phyloP scores from a whole-genome alignment of 140 eudicot genomes.

The Bidens hawaiensis region DNA sequence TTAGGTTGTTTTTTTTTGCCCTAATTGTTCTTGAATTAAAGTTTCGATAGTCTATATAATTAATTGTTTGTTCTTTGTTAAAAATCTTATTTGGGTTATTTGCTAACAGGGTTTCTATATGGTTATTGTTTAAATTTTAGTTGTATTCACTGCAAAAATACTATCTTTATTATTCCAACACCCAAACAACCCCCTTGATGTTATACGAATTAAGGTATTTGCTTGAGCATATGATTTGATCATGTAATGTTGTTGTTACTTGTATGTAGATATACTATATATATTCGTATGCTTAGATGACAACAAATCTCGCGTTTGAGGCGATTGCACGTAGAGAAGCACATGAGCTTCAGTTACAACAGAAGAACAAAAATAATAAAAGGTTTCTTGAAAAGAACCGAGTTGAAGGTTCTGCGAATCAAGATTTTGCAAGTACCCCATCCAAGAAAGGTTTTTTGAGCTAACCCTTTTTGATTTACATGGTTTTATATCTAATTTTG shows the following conservation, averaged over 20 bases:
- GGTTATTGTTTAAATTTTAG: background rate
- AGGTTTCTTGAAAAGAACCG: slow-evolving; percentile 26
- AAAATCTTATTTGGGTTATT: no score
- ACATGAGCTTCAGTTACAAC: slow-evolving; percentile 42
- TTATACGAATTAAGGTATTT: background rate
- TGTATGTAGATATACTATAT: slow-evolving; percentile 7
- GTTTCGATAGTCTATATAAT: no score
- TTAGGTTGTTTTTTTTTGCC: no score
- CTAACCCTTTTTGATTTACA: background rate
- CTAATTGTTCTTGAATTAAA: no score
- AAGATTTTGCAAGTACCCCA: slow-evolving; percentile 21
- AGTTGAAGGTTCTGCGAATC: background rate
- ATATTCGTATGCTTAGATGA: background rate
- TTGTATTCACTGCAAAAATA: background rate
- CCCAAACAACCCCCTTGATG: background rate
- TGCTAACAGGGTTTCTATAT: no score
- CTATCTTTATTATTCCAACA: background rate
- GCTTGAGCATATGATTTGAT: background rate
- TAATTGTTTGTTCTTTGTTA: no score
- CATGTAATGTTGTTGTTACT: slow-evolving; percentile 4
- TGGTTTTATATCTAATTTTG: background rate
- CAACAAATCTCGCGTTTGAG: slow-evolving; percentile 46
- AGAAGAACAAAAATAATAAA: slow-evolving; percentile 41
- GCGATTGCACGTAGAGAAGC: slow-evolving; percentile 73
- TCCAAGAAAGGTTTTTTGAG: slow-evolving; percentile 46